These are phyloP conservation scores for Clavispora phyllophila DNA, from an alignment of 805 yeast genomes.

Conservation along the genomic window DNA sequence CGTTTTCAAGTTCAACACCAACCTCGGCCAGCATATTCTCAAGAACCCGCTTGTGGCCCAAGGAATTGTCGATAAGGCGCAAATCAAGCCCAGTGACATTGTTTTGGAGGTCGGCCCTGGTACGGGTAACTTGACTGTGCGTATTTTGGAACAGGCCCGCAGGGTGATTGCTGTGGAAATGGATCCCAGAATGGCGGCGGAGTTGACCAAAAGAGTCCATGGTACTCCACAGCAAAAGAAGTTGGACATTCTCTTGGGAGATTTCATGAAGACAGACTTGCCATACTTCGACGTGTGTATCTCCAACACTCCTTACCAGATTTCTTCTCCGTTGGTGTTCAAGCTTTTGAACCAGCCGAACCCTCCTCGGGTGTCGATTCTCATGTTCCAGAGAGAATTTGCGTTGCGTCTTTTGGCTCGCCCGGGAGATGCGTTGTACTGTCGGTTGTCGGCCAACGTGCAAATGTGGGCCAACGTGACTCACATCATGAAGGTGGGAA, in stretches of 20 bases:
- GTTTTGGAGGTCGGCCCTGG: conserved; percentile 99
- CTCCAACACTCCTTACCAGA: conserved; percentile 96
- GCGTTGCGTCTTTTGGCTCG: conserved; percentile 90
- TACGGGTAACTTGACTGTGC: conserved; percentile 94
- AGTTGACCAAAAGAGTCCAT: conserved; percentile 92
- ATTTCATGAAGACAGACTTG: conserved; percentile 90
- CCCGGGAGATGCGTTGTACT: conserved; percentile 93
- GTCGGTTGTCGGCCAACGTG: conserved; percentile 91
- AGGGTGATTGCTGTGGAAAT: conserved; percentile 96
- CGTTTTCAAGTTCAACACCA: conserved; percentile 95
- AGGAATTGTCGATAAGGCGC: conserved; percentile 96
- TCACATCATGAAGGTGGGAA: conserved; percentile 97
- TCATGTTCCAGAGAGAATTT: conserved; percentile 97
- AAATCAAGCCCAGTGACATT: conserved; percentile 83
- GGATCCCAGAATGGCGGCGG: conserved; percentile 99
- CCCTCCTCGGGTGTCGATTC: conserved; percentile 91
- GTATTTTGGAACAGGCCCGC: conserved; percentile 86
- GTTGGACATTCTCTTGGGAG: conserved; percentile 88
- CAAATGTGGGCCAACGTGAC: conserved; percentile 99
- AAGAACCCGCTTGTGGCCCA: conserved; percentile 96
- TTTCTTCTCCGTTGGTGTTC: conserved; percentile 93
- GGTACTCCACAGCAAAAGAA: conserved; percentile 94
- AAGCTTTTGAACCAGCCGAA: conserved; percentile 83
- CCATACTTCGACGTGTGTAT: conserved; percentile 96
- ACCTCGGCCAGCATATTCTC: conserved; percentile 92